Conservation (phyloP, 768 basidiomycete species). For the Mycena albidolilacea region DNA sequence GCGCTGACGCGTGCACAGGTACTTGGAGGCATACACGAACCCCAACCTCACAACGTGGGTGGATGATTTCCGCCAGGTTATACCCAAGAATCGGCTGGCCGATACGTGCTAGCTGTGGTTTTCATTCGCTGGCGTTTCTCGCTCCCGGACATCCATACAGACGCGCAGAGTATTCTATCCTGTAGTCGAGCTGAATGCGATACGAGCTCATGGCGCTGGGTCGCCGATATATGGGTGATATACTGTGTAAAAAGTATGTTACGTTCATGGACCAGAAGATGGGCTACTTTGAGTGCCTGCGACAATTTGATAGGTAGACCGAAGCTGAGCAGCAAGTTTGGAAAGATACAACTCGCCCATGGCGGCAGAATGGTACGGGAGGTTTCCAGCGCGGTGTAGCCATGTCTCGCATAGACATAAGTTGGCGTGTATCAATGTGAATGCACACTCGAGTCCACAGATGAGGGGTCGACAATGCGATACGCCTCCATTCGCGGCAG, state of each 20-base stretch:
- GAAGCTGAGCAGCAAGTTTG: neutral
- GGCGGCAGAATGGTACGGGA: too few species aligned
- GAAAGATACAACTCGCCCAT: conserved; percentile 5
- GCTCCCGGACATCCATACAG: conserved; percentile 7
- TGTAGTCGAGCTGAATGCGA: conserved; percentile 12
- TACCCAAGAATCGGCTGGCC: conserved; percentile 26
- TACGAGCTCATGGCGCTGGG: conserved; percentile 25
- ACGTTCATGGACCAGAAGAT: conserved; percentile 16
- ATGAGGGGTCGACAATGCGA: too few species aligned
- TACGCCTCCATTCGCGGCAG: too few species aligned
- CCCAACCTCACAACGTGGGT: conserved; percentile 62
- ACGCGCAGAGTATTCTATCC: conserved; percentile 14
- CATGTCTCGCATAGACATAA: too few species aligned
- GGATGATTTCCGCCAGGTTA: conserved; percentile 48
- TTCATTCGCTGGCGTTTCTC: conserved; percentile 1
- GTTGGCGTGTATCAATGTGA: too few species aligned
- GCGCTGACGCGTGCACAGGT: conserved; percentile 47
- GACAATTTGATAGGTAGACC: conserved; percentile 9
- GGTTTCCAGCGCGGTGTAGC: too few species aligned
- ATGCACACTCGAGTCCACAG: too few species aligned
- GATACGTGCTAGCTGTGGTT: conserved; percentile 27
- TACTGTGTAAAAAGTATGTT: conserved; percentile 14
- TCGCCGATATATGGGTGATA: conserved; percentile 6
- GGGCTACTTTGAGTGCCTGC: conserved; percentile 19
- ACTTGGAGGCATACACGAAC: conserved; percentile 71